Conservation (phyloP, 805 yeast genomes). For the Tanozyma kutaoensis region DNA sequence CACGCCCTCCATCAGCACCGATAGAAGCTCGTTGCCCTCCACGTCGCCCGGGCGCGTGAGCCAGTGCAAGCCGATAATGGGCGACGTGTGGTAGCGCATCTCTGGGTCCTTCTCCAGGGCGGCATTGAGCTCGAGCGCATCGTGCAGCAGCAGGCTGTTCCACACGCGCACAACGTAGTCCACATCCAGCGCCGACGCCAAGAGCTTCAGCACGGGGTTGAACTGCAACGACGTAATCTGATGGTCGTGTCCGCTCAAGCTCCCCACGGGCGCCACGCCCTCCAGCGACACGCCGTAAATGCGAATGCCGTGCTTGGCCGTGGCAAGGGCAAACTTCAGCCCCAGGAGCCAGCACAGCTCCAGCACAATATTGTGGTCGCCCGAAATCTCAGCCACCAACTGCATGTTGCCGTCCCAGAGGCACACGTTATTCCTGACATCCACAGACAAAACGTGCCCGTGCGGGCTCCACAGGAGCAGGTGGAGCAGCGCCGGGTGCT, state of each 20-base stretch:
- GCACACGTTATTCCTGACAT: slow-evolving; percentile 25
- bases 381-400: slow-evolving; percentile 3
- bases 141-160: slow-evolving; percentile 50
- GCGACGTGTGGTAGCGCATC: slow-evolving; percentile 33
- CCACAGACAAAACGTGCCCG: slow-evolving; percentile 45
- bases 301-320: slow-evolving; percentile 36
- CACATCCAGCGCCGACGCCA: slow-evolving; percentile 62
- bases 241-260: slow-evolving; percentile 47
- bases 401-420: slow-evolving; percentile 49
- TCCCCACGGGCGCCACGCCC: slow-evolving; percentile 15
- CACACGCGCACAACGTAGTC: slow-evolving; percentile 65
- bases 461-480: slow-evolving; percentile 47
- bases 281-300: slow-evolving; percentile 30
- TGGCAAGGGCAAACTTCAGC: slow-evolving; percentile 59
- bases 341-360: slow-evolving; percentile 69
- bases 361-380: slow-evolving; percentile 7
- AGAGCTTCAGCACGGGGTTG: slow-evolving; percentile 33
- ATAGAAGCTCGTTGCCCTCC: slow-evolving; percentile 7
- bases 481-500: slow-evolving; percentile 17
- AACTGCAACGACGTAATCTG: slow-evolving; percentile 44
- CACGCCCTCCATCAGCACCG: slow-evolving; percentile 57
- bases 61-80: slow-evolving; percentile 49
- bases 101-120: slow-evolving; percentile 3
- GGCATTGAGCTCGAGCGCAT: slow-evolving; percentile 23
- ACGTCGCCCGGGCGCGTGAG: slow-evolving; percentile 11